Base-by-base conservation (phyloP, 2,329 filamentous ascomycete genomes). In the Hypoxylon sp. region DNA sequence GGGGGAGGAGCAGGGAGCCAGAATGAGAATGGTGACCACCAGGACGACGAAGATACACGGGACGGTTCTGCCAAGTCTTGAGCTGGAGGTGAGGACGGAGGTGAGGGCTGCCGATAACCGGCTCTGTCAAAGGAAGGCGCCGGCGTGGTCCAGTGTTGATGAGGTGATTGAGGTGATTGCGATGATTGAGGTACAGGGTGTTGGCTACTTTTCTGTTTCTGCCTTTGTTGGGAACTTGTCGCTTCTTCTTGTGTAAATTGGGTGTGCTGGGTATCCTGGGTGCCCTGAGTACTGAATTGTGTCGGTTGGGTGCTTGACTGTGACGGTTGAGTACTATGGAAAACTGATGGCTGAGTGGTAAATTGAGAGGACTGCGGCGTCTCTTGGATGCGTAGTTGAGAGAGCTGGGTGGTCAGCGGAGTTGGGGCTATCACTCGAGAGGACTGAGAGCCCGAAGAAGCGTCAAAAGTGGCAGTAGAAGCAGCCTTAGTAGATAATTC, bases 301-400 rank as follows among this genome's bases (percentile, higher is more conserved):
- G 59, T 30, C 38, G 54, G 62, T 50, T 64, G 67, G n/a, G 57
- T 50, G 28, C 48, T 59, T 20, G 24, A 49, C n/a, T 64, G 50
- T 16, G 55, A 38, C 22, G 38, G 12, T 40, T 54, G 65, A 18
- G 56, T 67, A 8, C 22, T 51, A 9, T 58, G 12, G 30, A 54
- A 24, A 55, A 42, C 16, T 26, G 54, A 50, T 30, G 46, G 58
- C 45, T 70, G 64, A 18, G 53, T 62, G 18, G 55, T 69, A 14
- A 50, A 62, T 36, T 67, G 63, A 18, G 66, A 65, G 54, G 70
- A 70, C 45, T 46, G 67, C 40, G 60, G 48, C 12, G 57, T 70
- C 49, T 71, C 69, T 33, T 67, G 62, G 11, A 65, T 59, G 11
- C 46, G 60, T 12, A 69, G 28, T 46, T 65, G 68, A 11, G 69